Evolutionary conservation across 2,329 filamentous ascomycete species (phyloP).

Genomic region (Pseudogymnoascus sp.): DNA sequence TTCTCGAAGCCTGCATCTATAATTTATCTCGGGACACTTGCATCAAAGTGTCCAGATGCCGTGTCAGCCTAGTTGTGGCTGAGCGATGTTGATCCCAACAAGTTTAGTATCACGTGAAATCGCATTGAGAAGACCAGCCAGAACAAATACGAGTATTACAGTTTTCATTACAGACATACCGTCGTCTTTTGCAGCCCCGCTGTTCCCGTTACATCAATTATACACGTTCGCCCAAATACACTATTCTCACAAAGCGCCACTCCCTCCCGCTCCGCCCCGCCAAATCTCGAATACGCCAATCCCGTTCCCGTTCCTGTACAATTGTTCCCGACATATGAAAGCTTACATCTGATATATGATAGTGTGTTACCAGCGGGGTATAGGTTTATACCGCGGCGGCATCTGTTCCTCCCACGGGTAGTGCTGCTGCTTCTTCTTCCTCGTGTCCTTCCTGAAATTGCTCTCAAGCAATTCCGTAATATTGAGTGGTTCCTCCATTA

Average conservation of each 20-base stretch:
- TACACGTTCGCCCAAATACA: neutral
- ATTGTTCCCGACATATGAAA: neutral
- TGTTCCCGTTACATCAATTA: neutral
- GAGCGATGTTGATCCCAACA: neutral
- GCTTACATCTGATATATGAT: conserved; percentile 4
- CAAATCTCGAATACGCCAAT: neutral
- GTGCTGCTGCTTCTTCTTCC: neutral
- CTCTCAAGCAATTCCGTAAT: conserved; percentile 18
- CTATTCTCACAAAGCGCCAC: conserved; percentile 1
- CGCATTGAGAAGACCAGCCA: neutral
- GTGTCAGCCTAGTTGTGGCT: neutral
- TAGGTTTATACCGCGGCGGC: conserved; percentile 6
- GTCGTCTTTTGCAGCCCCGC: conserved; percentile 6
- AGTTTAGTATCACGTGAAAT: neutral
- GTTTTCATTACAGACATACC: conserved; percentile 5
- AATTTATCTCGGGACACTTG: neutral
- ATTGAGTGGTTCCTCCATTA: conserved; percentile 21
- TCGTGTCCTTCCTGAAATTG: conserved; percentile 14
- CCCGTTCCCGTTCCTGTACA: conserved; percentile 1
- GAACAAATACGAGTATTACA: neutral
- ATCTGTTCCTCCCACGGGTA: conserved; percentile 17
- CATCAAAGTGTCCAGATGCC: neutral
- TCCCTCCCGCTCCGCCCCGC: neutral
- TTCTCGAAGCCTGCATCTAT: neutral
- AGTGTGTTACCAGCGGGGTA: conserved; percentile 5